Evolutionary conservation across 495 filamentous ascomycete species (phyloP).

Genomic region (Chaetomium tenue): DNA sequence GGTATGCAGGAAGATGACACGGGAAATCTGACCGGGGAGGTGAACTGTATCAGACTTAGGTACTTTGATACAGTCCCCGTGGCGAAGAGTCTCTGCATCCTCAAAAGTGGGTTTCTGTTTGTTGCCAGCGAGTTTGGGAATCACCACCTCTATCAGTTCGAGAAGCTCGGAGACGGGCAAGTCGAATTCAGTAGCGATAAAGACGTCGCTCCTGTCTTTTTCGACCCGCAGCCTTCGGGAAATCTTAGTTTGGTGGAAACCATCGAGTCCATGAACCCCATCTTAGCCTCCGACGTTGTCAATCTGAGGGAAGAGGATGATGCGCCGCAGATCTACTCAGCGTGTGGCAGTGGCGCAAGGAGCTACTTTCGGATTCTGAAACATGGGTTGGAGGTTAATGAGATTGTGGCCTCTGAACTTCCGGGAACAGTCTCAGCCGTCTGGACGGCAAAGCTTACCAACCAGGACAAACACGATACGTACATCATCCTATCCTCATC

Average conservation of each 20-base stretch:
- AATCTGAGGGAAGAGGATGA: conserved; percentile 80
- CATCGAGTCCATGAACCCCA: conserved; percentile 84
- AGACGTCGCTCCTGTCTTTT: conserved; percentile 76
- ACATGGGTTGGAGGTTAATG: neutral
- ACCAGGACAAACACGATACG: neutral
- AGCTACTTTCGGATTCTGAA: neutral
- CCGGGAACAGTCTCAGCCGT: neutral
- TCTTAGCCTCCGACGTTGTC: conserved; percentile 82
- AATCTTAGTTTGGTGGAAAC: conserved; percentile 83
- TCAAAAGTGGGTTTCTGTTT: conserved; percentile 95
- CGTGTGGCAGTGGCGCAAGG: neutral
- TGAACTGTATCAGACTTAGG: conserved; percentile 82
- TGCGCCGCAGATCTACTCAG: conserved; percentile 89
- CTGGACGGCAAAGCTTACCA: neutral
- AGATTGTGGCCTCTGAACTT: neutral
- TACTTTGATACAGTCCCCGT: conserved; percentile 96
- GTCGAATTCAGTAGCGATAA: conserved; percentile 75
- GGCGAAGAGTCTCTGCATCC: conserved; percentile 77
- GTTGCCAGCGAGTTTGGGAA: conserved; percentile 89
- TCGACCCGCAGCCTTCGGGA: conserved; percentile 71
- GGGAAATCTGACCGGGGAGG: conserved; percentile 68
- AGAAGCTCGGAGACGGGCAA: conserved; percentile 91
- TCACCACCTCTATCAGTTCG: conserved; percentile 93
- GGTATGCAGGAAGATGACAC: conserved; percentile 82
- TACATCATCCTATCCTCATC: neutral